Evolutionary conservation across 768 basidiomycete genomes (phyloP).

Genomic region (Cystobasidium ongulense): DNA sequence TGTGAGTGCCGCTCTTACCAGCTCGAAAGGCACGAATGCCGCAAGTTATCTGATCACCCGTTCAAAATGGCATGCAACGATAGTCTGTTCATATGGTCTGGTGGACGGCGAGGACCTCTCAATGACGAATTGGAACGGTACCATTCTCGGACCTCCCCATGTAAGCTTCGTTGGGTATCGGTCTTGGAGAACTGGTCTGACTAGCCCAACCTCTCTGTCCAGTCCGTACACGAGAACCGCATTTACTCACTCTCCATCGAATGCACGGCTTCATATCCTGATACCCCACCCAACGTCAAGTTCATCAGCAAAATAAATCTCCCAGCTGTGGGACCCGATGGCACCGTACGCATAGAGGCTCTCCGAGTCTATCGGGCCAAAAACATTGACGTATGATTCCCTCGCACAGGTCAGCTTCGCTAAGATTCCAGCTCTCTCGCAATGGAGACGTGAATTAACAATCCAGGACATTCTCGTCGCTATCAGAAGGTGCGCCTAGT

Average conservation of each 20-base stretch:
- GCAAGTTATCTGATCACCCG: not conserved
- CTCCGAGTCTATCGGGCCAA: not conserved
- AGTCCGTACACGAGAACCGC: constrained; percentile 97
- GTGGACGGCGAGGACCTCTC: constrained; percentile 91
- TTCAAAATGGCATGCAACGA: not conserved
- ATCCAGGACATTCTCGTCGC: constrained; percentile 88
- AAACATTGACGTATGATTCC: not conserved
- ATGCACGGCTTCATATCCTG: constrained; percentile 70
- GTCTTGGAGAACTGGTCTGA: no score
- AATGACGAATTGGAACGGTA: constrained; percentile 98
- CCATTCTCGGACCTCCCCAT: constrained; percentile 96
- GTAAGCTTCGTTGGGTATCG: no score
- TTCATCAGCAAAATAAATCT: constrained; percentile 87
- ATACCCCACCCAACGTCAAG: constrained; percentile 66
- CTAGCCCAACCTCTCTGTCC: no score
- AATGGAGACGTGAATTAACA: constrained; percentile 68
- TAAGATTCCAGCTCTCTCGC: constrained; percentile 62
- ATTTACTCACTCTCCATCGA: constrained; percentile 91
- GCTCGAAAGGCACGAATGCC: not conserved
- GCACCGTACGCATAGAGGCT: constrained; percentile 48
- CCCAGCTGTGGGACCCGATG: constrained; percentile 76
- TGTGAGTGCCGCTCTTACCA: not conserved
- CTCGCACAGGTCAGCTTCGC: constrained; percentile 56
- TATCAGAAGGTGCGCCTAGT: constrained; percentile 65
- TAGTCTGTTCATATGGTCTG: constrained; percentile 82